phyloP scores from a whole-genome alignment of 768 basidiomycete genomes.

The Rhizopogon vulgaris region DNA sequence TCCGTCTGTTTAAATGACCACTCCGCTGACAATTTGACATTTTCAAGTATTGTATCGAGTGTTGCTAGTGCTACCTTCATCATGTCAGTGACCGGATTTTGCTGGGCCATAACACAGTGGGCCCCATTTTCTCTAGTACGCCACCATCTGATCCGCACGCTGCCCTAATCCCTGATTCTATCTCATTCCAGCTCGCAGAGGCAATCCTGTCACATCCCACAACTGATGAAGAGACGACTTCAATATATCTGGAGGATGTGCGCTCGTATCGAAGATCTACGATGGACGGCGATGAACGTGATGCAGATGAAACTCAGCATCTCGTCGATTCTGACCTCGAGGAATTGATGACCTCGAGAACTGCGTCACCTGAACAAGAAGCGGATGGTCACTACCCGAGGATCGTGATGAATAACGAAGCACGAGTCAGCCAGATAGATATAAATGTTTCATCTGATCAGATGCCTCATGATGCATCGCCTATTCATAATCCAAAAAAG shows the following conservation, averaged over 20 bases:
- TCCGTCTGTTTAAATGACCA: slow-evolving; percentile 5
- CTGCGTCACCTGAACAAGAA: slow-evolving; percentile 6
- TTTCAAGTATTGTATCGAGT: slow-evolving; percentile 58
- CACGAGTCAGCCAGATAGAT: slow-evolving; percentile 44
- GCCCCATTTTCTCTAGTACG: slow-evolving; percentile 84
- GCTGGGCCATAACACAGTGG: slow-evolving; percentile 94
- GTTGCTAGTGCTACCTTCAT: slow-evolving; percentile 70
- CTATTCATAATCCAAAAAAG: background rate
- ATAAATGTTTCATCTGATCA: slow-evolving; percentile 19
- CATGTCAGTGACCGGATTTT: slow-evolving; percentile 76
- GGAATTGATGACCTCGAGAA: slow-evolving; percentile 11
- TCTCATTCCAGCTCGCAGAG: slow-evolving; percentile 60
- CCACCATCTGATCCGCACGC: slow-evolving; percentile 4
- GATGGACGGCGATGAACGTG: slow-evolving; percentile 12
- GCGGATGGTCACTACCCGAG: slow-evolving; percentile 11
- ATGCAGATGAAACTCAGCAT: slow-evolving; percentile 21
- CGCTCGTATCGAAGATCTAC: slow-evolving; percentile 13
- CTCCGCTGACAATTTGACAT: background rate
- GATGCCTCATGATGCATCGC: slow-evolving; percentile 5
- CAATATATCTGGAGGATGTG: slow-evolving; percentile 28
- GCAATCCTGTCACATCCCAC: slow-evolving; percentile 70
- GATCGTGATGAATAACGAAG: slow-evolving; percentile 38
- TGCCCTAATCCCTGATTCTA: slow-evolving; percentile 15
- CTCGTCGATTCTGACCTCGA: slow-evolving; percentile 17
- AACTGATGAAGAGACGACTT: slow-evolving; percentile 18